These are phyloP conservation scores for Sugiyamaella xylanicola DNA, from an alignment of 1,139 yeast genomes.

Conservation along the genomic window DNA sequence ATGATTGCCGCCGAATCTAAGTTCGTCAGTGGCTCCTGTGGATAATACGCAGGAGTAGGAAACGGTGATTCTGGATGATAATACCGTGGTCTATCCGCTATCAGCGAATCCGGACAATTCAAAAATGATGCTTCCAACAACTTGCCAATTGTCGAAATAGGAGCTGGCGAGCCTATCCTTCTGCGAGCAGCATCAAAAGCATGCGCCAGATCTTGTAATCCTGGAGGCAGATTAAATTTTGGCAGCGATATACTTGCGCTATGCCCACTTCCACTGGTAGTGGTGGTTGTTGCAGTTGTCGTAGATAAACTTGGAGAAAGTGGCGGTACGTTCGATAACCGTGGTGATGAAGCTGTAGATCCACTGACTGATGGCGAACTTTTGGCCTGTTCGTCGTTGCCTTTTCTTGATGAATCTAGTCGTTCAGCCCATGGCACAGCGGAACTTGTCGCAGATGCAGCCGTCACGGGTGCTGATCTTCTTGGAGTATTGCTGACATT, in stretches of 20 bases:
- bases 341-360: slow-evolving; percentile 28
- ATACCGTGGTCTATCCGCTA: slow-evolving; percentile 82
- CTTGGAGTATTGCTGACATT: slow-evolving; percentile 16
- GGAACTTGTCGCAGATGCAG: slow-evolving; percentile 23
- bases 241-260: slow-evolving; percentile 18
- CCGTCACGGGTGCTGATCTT: slow-evolving; percentile 18
- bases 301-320: slow-evolving; percentile 18
- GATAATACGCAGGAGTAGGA: slow-evolving; percentile 89
- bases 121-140: slow-evolving; percentile 64
- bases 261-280: neutral
- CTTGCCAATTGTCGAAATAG: slow-evolving; percentile 57
- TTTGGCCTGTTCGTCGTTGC: slow-evolving; percentile 8
- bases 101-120: slow-evolving; percentile 91
- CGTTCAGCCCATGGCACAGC: slow-evolving; percentile 35
- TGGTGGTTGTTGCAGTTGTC: slow-evolving; percentile 14
- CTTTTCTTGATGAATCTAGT: slow-evolving; percentile 21
- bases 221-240: slow-evolving; percentile 47
- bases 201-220: slow-evolving; percentile 50
- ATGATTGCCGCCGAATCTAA: slow-evolving; percentile 51
- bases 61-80: slow-evolving; percentile 84
- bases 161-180: slow-evolving; percentile 54
- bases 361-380: slow-evolving; percentile 23
- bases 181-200: slow-evolving; percentile 51
- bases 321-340: slow-evolving; percentile 20
- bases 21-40: slow-evolving; percentile 71